phyloP scores from a whole-genome alignment of 1,284 basidiomycete genomes.

The Pholiota adiposa region DNA sequence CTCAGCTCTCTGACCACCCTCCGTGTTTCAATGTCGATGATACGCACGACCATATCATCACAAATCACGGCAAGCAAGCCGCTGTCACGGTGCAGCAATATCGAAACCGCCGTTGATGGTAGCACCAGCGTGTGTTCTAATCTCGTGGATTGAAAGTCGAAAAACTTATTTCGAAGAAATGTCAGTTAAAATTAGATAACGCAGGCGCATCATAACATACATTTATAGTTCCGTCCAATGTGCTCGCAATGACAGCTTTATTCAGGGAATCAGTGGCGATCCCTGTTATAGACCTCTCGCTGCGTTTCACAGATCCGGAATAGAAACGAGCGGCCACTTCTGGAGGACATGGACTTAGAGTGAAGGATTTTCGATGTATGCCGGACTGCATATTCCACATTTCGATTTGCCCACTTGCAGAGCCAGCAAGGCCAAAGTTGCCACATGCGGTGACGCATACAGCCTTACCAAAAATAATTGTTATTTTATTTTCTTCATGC shows the following conservation, averaged over 20 bases:
- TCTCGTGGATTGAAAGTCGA: constrained; percentile 90
- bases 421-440: constrained; percentile 90
- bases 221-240: constrained; percentile 87
- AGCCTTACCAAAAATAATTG: constrained; percentile 47
- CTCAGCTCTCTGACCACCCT: constrained; percentile 86
- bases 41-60: constrained; percentile 83
- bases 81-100: constrained; percentile 84
- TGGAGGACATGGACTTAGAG: constrained; percentile 63
- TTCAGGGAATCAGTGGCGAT: constrained; percentile 90
- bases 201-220: constrained; percentile 50
- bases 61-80: constrained; percentile 86
- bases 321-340: constrained; percentile 50
- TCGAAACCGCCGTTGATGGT: constrained; percentile 71
- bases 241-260: constrained; percentile 79
- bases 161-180: constrained; percentile 68
- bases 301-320: constrained; percentile 47
- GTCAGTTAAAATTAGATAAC: constrained; percentile 6
- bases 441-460: constrained; percentile 94
- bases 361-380: constrained; percentile 80
- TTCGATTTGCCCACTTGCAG: constrained; percentile 77
- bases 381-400: constrained; percentile 99
- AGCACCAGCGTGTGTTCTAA: constrained; percentile 72
- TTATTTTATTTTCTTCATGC: neutral
- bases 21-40: constrained; percentile 92
- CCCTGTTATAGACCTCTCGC: constrained; percentile 76